Conservation (phyloP, 1,284 basidiomycete genomes). For the Hemileia vastatrix region DNA sequence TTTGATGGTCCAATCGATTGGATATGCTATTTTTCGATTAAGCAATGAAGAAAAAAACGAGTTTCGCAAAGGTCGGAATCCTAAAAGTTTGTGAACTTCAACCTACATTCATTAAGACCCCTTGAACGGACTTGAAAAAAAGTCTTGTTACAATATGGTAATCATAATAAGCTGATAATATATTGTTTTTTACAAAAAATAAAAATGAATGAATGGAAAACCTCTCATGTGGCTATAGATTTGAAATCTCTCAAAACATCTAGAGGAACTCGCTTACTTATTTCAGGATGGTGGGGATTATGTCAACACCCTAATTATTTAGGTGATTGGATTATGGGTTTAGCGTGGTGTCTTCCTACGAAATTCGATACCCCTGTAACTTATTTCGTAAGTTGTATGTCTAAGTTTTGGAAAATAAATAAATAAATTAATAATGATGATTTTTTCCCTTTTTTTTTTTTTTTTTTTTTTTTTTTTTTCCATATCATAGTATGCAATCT, state of each 20-base stretch:
- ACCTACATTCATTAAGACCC: slow-evolving; percentile 16
- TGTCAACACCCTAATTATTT: slow-evolving; percentile 69
- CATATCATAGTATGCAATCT: slow-evolving; percentile 55
- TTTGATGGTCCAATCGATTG: slow-evolving; percentile 59
- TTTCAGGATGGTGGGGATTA: slow-evolving; percentile 93
- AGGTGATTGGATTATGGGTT: slow-evolving; percentile 78
- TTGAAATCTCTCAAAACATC: slow-evolving; percentile 72
- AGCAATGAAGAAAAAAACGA: slow-evolving; percentile 92
- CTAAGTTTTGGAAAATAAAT: neutral
- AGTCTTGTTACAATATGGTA: too few relatives aligned
- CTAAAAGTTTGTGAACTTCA: slow-evolving; percentile 56
- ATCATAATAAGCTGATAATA: too few relatives aligned
- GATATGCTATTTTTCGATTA: slow-evolving; percentile 83
- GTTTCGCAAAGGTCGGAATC: slow-evolving; percentile 85
- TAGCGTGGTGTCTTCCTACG: slow-evolving; percentile 87
- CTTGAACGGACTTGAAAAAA: too few relatives aligned
- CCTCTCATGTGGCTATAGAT: too few relatives aligned
- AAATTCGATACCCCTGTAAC: slow-evolving; percentile 85
- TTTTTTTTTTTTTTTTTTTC: neutral
- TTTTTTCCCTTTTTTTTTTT: neutral
- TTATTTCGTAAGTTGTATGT: slow-evolving; percentile 57
- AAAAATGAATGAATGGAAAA: slow-evolving; percentile 14
- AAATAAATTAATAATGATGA: too few relatives aligned
- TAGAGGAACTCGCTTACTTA: slow-evolving; percentile 79
- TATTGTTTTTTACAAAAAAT: neutral